Evolutionary conservation across 83 land plant species (phyloP).

Genomic region (Picea engelmannii): DNA sequence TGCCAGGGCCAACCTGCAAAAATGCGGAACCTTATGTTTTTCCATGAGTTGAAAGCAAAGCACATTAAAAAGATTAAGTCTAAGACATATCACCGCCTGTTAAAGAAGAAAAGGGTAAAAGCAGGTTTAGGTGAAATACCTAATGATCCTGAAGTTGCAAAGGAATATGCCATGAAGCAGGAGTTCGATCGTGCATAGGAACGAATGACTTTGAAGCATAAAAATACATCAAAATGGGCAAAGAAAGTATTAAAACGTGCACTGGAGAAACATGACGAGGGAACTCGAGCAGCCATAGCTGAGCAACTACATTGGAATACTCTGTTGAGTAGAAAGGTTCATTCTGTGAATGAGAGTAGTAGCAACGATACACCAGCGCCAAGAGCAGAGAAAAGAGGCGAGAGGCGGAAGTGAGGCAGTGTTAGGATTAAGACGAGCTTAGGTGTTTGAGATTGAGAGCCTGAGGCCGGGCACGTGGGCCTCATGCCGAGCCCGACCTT

Average conservation of each 20-base stretch:
- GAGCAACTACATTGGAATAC: no score
- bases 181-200: conserved; percentile 92
- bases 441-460: no score
- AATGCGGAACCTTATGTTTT: conserved; percentile 82
- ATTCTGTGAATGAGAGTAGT: no score
- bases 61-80: conserved; percentile 84
- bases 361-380: no score
- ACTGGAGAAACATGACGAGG: conserved; percentile 74
- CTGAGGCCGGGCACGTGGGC: no score
- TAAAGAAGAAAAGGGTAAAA: conserved; percentile 60
- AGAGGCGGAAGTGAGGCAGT: no score
- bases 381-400: no score
- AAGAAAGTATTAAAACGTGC: conserved; percentile 82
- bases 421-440: no score
- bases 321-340: no score
- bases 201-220: conserved; percentile 90
- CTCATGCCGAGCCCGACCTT: no score
- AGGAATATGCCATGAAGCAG: conserved; percentile 77
- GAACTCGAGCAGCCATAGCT: conserved; percentile 71
- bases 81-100: conserved; percentile 78
- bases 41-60: conserved; percentile 82
- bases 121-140: conserved; percentile 26
- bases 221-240: conserved; percentile 87
- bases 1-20: conserved; percentile 80
- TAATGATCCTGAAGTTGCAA: conserved; percentile 76